These are phyloP conservation scores for Melanomma pulvis-pyrius DNA, from an alignment of 495 filamentous ascomycete genomes.

Conservation along the genomic window DNA sequence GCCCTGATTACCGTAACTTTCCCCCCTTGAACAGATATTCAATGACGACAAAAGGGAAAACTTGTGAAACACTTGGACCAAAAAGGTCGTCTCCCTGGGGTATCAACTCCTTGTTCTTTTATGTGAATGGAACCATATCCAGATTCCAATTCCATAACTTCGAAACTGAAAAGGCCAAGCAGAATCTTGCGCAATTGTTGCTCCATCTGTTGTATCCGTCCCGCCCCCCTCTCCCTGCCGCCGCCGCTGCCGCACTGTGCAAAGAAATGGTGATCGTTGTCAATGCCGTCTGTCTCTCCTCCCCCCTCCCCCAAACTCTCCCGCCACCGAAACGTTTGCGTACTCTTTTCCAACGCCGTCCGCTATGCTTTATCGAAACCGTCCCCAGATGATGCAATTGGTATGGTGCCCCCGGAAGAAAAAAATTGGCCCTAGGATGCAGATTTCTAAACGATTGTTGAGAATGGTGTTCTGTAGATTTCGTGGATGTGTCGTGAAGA, in stretches of 20 bases:
- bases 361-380: slow-evolving; percentile 35
- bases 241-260: background rate
- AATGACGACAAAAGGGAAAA: slow-evolving; percentile 8
- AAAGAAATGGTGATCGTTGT: slow-evolving; percentile 10
- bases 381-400: slow-evolving; percentile 13
- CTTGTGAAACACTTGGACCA: slow-evolving; percentile 23
- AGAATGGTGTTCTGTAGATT: slow-evolving; percentile 26
- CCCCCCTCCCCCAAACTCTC: background rate
- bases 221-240: background rate
- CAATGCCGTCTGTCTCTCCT: slow-evolving; percentile 12
- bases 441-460: slow-evolving; percentile 25
- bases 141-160: slow-evolving; percentile 20
- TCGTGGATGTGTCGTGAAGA: slow-evolving; percentile 28
- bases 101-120: slow-evolving; percentile 27
- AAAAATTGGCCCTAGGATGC: slow-evolving; percentile 12
- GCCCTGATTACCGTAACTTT: background rate
- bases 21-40: background rate
- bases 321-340: slow-evolving; percentile 6
- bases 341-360: slow-evolving; percentile 33
- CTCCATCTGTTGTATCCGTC: slow-evolving; percentile 4
- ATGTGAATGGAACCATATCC: background rate
- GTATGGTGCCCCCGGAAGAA: slow-evolving; percentile 4
- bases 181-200: slow-evolving; percentile 2
- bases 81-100: slow-evolving; percentile 11
- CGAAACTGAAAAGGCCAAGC: slow-evolving; percentile 13